Evolutionary conservation across 495 filamentous ascomycete species (phyloP), one percentile per base, ranked within the genome.

Genomic region (Penicillium canariense): DNA sequence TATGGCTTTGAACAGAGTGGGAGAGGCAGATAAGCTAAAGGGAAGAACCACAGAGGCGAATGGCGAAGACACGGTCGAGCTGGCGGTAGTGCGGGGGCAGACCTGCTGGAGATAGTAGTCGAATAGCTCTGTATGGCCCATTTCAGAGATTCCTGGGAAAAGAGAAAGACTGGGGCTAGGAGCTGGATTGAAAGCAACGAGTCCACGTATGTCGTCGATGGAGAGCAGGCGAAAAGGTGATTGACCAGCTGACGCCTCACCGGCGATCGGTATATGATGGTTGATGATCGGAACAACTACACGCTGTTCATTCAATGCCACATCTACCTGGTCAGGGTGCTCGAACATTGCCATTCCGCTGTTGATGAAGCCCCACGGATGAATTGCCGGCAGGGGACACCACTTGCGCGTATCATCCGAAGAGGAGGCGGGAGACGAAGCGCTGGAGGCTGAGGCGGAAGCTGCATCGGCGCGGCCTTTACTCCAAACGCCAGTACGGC

Each of bases 91-190:
- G 8, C 72, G 70, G 30, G 74, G 74, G 50, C 74, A 77, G 9
- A 77, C 66, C 36, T 72, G 69, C 15, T 68, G 67, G 6, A 77
- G 65, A 50, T 73, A 77, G 35, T 77, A 77, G 18, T 77, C 72
- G 18, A 77, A 69, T 15, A 77, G 51, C 30, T 67, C 63, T 5
- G 53, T 59, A 46, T 73, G 61, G 5, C 59, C 58, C 7, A 66
- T 47, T 7, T 60, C 50, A 23, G 68, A 58, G 1, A 69, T 25
- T 2, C 62, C 58, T 1, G 73, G 73, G 28, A 76, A 72, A 0
- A 74, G 49, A 5, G 69, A 53, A 14, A 69, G 42, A 2, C 60
- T 44, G 1, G 61, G 51, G 7, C 42, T 42, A 7, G 61, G 66
- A 5, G 15, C 54, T 0, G 44, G 36, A 20, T 61, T 15, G 35